phyloP scores from a whole-genome alignment of 106 monocot species.

The Chionographis japonica region DNA sequence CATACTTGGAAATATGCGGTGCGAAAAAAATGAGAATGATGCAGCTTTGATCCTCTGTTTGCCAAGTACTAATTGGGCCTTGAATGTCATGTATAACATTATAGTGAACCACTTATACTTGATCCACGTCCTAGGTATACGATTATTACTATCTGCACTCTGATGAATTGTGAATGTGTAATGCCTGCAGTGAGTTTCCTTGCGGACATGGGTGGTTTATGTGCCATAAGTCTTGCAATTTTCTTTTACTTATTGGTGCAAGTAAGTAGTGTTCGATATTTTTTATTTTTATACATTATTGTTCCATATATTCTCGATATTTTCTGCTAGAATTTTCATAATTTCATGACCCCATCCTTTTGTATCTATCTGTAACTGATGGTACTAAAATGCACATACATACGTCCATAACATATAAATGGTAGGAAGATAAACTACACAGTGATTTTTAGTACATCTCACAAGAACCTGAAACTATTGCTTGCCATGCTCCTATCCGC shows the following conservation, averaged over 20 bases:
- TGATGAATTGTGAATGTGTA: not conserved
- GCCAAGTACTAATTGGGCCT: not conserved
- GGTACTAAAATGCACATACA: too few relatives aligned
- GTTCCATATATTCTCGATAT: not conserved
- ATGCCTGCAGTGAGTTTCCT: conserved; percentile 73
- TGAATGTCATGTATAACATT: not conserved
- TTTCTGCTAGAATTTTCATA: not conserved
- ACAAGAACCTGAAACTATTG: too few relatives aligned
- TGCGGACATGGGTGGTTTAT: conserved; percentile 88
- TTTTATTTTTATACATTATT: not conserved
- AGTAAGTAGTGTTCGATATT: conserved; percentile 29
- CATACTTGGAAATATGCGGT: too few relatives aligned
- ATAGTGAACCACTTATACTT: not conserved
- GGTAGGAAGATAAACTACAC: too few relatives aligned
- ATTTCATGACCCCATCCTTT: not conserved
- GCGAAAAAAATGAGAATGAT: too few relatives aligned
- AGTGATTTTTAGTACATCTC: too few relatives aligned
- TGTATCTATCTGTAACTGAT: too few relatives aligned
- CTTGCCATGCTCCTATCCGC: too few relatives aligned
- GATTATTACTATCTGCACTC: too few relatives aligned
- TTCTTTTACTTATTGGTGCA: conserved; percentile 65
- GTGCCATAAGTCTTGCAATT: conserved; percentile 65
- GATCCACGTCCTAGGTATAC: too few relatives aligned
- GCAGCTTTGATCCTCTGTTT: not conserved
- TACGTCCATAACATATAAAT: too few relatives aligned